Evolutionary conservation across 2,329 filamentous ascomycete species (phyloP).

Genomic region (Dactylellina drechsleri): DNA sequence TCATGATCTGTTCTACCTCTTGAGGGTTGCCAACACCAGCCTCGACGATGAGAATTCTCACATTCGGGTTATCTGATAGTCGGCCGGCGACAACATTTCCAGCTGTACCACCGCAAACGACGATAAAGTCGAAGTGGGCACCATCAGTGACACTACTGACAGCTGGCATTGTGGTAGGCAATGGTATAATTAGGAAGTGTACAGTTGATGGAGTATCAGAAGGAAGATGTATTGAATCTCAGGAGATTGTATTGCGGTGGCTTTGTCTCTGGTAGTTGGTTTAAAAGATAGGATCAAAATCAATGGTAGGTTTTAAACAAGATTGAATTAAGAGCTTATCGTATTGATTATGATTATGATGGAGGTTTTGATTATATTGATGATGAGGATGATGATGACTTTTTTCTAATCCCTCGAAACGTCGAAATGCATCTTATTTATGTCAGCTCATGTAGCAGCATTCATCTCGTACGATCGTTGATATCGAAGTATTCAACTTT

Average conservation of each 20-base stretch:
- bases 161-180: slow-evolving; percentile 59
- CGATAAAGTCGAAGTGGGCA: slow-evolving; percentile 63
- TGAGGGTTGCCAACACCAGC: slow-evolving; percentile 64
- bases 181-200: neutral
- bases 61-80: slow-evolving; percentile 57
- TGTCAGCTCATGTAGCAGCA: neutral
- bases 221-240: too few relatives aligned
- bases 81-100: slow-evolving; percentile 61
- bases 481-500: neutral
- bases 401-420: slow-evolving; percentile 4
- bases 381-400: slow-evolving; percentile 21
- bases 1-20: slow-evolving; percentile 67
- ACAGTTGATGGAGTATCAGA: too few relatives aligned
- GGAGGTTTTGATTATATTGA: too few relatives aligned
- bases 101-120: slow-evolving; percentile 61
- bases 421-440: slow-evolving; percentile 34
- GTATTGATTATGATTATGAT: too few relatives aligned
- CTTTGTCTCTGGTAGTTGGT: slow-evolving; percentile 54
- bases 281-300: slow-evolving; percentile 60
- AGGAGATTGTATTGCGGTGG: too few relatives aligned
- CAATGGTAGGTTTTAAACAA: neutral
- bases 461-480: neutral
- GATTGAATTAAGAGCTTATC: too few relatives aligned
- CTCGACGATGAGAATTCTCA: slow-evolving; percentile 58
- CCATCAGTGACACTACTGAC: slow-evolving; percentile 60